Base-by-base conservation (phyloP, 371 early-diverging fungal genomes). In the Lichtheimia hyalospora region DNA sequence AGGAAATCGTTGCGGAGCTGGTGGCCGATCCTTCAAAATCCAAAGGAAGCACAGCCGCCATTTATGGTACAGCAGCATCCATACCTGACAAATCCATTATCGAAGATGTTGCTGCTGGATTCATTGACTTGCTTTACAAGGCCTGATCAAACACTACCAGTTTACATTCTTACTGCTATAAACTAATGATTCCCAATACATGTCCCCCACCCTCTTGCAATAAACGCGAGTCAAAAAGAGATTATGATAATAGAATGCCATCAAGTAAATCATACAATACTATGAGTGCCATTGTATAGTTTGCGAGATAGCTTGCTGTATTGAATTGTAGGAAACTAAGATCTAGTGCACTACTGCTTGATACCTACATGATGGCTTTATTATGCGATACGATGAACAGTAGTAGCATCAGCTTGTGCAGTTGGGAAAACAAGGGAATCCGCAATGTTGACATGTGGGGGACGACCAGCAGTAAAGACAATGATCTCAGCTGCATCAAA, bases 1-100 rank as follows among this genome's bases (percentile, higher is more conserved):
- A 77, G 55, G 91, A 87, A 25, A 88, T 89, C 1, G 90, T 95
- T 15, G 75, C 62, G 3, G 77, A 75, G 21, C 74, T 94, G 54
- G 71, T 82, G 50, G 85, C 84, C 7, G 82, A 93, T 60, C 94
- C 93, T 13, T 68, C 71, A 46, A 81, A 71, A 24, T 90, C 89
- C 40, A 81, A 84, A 18, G 90, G 90, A 18, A 86, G 86, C 14
- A 85, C 93, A 5, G 91, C 94, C 20, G 94, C 94, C 43, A 87
- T 96, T 58, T 96, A 96, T 57, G 96, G 96, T 23, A 90, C 92
- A 58, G 93, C 93, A 13, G 92, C 94, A 18, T 85, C 86, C 18
- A 83, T 96, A 0, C 95, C 96, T 18, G 95, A 94, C 62, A 78
- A 90, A 20, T 84, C 86, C 3, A 88, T 95, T 24, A 85, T 96